These are phyloP conservation scores for Trebouxiophyceae sp. DNA, from an alignment of 163 green algal species.

Conservation along the genomic window DNA sequence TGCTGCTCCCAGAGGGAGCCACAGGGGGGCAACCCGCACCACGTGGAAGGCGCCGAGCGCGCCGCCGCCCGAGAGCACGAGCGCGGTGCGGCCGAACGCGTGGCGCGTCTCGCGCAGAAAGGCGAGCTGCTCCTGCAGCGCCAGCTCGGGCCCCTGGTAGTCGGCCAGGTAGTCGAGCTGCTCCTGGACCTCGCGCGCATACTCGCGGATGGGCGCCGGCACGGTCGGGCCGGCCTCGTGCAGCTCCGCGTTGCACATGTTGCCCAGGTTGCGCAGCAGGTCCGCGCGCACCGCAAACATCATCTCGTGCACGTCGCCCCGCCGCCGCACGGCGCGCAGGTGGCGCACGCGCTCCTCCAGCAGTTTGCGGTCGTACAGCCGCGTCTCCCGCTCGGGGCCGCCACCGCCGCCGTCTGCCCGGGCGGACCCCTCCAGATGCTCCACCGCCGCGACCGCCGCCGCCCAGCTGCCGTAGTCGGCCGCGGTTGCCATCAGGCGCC, in stretches of 20 bases:
- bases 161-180: conserved; percentile 50
- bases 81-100: conserved; percentile 88
- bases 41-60: conserved; percentile 93
- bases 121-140: conserved; percentile 71
- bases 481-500: conserved; percentile 29
- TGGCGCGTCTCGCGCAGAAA: conserved; percentile 94
- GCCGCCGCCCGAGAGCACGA: conserved; percentile 88
- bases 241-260: conserved; percentile 76
- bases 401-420: conserved; percentile 16
- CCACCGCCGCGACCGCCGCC: conserved; percentile 55
- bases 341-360: conserved; percentile 48
- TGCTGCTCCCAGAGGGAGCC: no score
- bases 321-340: conserved; percentile 40
- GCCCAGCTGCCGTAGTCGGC: conserved; percentile 65
- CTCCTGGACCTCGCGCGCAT: conserved; percentile 64
- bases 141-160: conserved; percentile 38
- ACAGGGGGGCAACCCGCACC: conserved; percentile 29
- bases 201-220: conserved; percentile 64
- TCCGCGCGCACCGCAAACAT: conserved; percentile 88
- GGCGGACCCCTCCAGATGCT: conserved; percentile 40
- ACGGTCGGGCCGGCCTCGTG: conserved; percentile 60
- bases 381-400: conserved; percentile 27
- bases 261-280: conserved; percentile 92
- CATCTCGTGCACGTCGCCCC: conserved; percentile 64
- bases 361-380: conserved; percentile 78